A percentile compares a stretch with the other conserved stretches of the same genome.
phyloP scores from a whole-genome alignment of 1,284 basidiomycete species.

The Marasmius sp. region DNA sequence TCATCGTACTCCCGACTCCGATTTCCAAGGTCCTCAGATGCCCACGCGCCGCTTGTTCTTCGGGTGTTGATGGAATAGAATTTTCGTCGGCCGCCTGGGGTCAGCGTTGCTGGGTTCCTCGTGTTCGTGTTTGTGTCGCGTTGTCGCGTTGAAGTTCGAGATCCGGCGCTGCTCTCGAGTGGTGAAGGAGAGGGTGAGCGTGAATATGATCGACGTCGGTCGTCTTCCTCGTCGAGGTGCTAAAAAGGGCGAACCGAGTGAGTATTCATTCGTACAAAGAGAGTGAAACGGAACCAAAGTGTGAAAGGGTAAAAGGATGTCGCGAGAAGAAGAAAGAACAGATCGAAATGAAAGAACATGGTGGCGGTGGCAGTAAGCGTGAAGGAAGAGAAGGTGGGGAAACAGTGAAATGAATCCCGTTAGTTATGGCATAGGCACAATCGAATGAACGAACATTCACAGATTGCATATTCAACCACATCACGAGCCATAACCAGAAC shows the following conservation, averaged over 20 bases:
- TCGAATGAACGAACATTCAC: neutral
- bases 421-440: no score
- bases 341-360: no score
- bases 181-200: neutral
- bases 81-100: neutral
- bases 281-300: neutral
- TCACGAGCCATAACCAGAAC: neutral
- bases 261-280: neutral
- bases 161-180: neutral
- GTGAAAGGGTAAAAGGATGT: no score
- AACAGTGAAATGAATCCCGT: no score
- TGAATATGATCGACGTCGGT: neutral
- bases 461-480: neutral
- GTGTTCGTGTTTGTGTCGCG: neutral
- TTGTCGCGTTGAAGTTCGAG: neutral
- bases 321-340: no score
- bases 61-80: conserved; percentile 34
- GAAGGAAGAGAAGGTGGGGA: no score
- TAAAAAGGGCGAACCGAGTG: neutral
- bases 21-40: conserved; percentile 7
- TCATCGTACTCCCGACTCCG: conserved; percentile 26
- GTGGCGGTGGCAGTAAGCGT: no score
- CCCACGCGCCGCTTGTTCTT: neutral
- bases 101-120: neutral
- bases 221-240: no score